Conservation (phyloP, 2,329 filamentous ascomycete genomes). For the Pseudocercospora musae region DNA sequence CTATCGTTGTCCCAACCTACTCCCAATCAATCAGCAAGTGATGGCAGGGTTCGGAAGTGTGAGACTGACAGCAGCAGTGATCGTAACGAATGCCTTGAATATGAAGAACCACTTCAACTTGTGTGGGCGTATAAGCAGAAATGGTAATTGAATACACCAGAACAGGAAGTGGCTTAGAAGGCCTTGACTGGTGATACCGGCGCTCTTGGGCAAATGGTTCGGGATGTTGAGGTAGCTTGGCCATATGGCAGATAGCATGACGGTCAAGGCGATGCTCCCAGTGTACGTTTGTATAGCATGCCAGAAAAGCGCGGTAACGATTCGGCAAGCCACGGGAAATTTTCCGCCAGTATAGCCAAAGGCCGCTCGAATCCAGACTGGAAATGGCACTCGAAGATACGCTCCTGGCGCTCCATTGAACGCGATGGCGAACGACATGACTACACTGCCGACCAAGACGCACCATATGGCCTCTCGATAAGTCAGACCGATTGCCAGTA, state of each 20-base stretch:
- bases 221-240: constrained; percentile 53
- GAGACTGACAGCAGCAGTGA: constrained; percentile 47
- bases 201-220: constrained; percentile 50
- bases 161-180: constrained; percentile 59
- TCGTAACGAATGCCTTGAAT: constrained; percentile 42
- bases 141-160: constrained; percentile 53
- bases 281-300: constrained; percentile 65
- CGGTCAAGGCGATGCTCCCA: constrained; percentile 53
- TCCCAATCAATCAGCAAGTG: not conserved
- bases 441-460: constrained; percentile 34
- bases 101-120: constrained; percentile 45
- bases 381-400: constrained; percentile 54
- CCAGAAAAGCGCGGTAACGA: constrained; percentile 58
- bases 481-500: constrained; percentile 46
- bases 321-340: constrained; percentile 52
- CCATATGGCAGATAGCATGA: constrained; percentile 57
- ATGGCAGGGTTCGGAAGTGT: not conserved
- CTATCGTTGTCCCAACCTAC: constrained; percentile 41
- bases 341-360: constrained; percentile 59
- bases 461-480: constrained; percentile 39
- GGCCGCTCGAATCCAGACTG: constrained; percentile 53
- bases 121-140: constrained; percentile 52
- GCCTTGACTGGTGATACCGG: constrained; percentile 56
- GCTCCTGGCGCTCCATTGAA: constrained; percentile 47
- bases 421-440: constrained; percentile 29